These are phyloP conservation scores for Backusella circina DNA, from an alignment of 192 early-diverging fungal genomes.

Conservation along the genomic window DNA sequence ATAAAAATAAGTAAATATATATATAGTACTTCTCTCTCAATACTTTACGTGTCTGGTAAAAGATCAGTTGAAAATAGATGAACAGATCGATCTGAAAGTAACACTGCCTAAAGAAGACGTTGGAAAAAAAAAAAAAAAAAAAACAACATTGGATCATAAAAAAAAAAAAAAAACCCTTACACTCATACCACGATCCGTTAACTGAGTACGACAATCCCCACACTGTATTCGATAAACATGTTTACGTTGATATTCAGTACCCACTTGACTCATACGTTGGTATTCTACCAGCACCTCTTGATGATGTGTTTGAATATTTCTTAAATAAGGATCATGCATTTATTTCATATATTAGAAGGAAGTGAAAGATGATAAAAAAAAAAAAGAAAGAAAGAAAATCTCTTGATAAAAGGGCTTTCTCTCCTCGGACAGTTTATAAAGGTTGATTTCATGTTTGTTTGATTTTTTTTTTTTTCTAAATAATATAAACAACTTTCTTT, in stretches of 20 bases:
- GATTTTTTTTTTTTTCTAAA: neutral
- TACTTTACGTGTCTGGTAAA: constrained; percentile 13
- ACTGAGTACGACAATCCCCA: neutral
- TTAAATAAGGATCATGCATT: neutral
- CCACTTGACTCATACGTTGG: constrained; percentile 7
- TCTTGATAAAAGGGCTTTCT: neutral
- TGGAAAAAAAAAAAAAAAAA: neutral
- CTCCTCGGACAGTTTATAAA: neutral
- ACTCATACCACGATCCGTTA: constrained; percentile 9
- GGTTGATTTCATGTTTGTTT: neutral
- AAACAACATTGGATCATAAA: neutral
- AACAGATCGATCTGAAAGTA: constrained; percentile 5
- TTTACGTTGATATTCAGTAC: constrained; percentile 3
- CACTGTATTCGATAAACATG: constrained; percentile 9
- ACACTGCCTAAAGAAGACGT: neutral
- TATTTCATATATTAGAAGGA: neutral
- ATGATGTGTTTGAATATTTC: neutral
- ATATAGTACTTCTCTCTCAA: too few species aligned
- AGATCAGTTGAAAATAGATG: constrained; percentile 7
- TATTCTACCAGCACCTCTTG: neutral
- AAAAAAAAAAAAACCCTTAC: neutral
- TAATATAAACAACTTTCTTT: neutral
- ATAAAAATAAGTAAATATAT: neutral
- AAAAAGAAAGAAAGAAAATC: neutral
- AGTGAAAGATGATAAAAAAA: neutral